Conservation (phyloP, 2,329 filamentous ascomycete species). For the Diaporthe vexans region DNA sequence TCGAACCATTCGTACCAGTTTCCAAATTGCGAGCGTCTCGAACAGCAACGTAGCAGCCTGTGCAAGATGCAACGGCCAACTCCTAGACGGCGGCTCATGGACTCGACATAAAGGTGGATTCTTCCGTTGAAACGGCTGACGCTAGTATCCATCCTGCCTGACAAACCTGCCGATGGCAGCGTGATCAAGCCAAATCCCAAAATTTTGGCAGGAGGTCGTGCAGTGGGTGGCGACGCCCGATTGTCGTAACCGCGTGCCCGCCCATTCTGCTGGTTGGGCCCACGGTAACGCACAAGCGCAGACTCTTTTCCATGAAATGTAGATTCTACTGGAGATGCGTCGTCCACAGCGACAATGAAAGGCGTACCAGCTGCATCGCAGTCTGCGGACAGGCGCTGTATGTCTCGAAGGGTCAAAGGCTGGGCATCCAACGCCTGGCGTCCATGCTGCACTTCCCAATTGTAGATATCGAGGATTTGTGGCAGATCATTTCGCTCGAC, state of each 20-base stretch:
- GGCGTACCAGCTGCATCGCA: constrained; percentile 33
- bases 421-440: constrained; percentile 40
- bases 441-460: constrained; percentile 42
- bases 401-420: constrained; percentile 27
- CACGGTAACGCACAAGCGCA: neutral
- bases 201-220: constrained; percentile 20
- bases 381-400: constrained; percentile 31
- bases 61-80: constrained; percentile 38
- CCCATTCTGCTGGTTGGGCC: neutral
- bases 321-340: neutral
- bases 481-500: constrained; percentile 29
- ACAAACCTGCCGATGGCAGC: constrained; percentile 26
- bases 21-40: neutral
- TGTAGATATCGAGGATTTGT: constrained; percentile 41
- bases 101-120: constrained; percentile 38
- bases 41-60: constrained; percentile 36
- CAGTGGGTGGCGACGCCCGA: neutral
- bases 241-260: neutral
- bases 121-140: constrained; percentile 39
- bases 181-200: constrained; percentile 39
- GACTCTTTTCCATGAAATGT: constrained; percentile 7
- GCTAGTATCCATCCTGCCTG: constrained; percentile 24
- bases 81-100: constrained; percentile 35
- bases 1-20: constrained; percentile 33
- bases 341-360: constrained; percentile 39